phyloP scores from a whole-genome alignment of 148 eudicot species.

The Euryodendron excelsum region DNA sequence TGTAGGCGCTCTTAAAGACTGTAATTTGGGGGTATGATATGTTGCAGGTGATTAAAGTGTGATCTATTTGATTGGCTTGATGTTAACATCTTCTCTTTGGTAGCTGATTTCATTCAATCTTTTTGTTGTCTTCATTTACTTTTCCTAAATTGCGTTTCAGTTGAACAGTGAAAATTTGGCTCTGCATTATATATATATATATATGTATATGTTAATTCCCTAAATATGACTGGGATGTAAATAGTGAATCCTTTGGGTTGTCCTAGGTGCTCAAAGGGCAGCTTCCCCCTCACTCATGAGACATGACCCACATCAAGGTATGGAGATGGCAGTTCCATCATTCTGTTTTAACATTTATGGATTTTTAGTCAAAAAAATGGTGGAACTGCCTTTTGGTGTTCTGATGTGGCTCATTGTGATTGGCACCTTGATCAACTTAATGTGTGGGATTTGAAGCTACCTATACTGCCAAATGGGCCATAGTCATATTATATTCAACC shows the following conservation, averaged over 20 bases:
- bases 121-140: background rate
- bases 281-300: background rate
- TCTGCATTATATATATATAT: too few species aligned
- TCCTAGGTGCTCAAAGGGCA: background rate
- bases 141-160: background rate
- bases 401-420: too few species aligned
- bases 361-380: background rate
- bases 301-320: too few species aligned
- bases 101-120: background rate
- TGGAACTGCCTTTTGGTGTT: background rate
- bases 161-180: background rate
- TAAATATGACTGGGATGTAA: too few species aligned
- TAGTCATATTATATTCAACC: background rate
- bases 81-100: background rate
- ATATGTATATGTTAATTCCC: too few species aligned
- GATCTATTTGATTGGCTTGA: background rate
- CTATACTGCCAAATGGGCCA: background rate
- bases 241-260: too few species aligned
- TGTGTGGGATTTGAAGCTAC: background rate
- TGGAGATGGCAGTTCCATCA: too few species aligned
- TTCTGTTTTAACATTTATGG: too few species aligned
- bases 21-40: background rate
- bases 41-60: background rate
- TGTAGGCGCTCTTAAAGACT: too few species aligned
- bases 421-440: too few species aligned